Base-by-base conservation (phyloP, 1,284 basidiomycete genomes). In the Cryptococcus sp. region DNA sequence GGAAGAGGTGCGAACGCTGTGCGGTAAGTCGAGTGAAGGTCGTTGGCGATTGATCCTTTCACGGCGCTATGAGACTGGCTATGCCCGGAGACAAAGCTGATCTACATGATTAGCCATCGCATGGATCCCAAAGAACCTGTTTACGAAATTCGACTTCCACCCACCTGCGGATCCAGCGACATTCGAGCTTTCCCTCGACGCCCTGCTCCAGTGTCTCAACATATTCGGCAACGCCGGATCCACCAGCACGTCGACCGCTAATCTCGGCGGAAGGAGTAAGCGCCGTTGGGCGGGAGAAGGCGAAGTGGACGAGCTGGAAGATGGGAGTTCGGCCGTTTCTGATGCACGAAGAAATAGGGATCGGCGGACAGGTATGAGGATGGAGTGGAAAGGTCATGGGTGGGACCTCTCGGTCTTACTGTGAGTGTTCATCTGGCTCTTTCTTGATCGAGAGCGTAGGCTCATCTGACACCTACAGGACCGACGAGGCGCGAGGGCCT, bases 201-300 rank as follows among this genome's bases (percentile, higher is more conserved):
- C 87, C 0, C 80, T 95, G 55, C 84, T 95, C 57, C 91, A 94
- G 68, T 93, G 91, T 68, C 82, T 97, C 45, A 93, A 94, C 74
- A 87, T 96, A 56, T 96, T 94, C 70, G 93, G 93, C 13, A 90
- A 91, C 6, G 90, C 89, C 1, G 80, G 80, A 17, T 53, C 42
- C 53, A 59, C 48, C 22, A 61, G 35, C 47, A 63, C 48, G 20
- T 60, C 23, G 50, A 44, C 13, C 27, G 40, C 19, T 16, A 39
- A 41, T 16, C 42, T 45, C 3, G 55, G 56, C 16, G 59, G 48
- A 22, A 55, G 59, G 16, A 49, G 56, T 13, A 67, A 64, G 42
- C 53, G 72, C 56, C 59, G 70, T 10, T 78, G 73, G 73, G 78
- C 80, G n/a, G 83, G 80, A 1, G 84, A 84, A 25, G 82, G 64